phyloP scores from a whole-genome alignment of 257 asterid genomes.

The Linaria vulgaris region DNA sequence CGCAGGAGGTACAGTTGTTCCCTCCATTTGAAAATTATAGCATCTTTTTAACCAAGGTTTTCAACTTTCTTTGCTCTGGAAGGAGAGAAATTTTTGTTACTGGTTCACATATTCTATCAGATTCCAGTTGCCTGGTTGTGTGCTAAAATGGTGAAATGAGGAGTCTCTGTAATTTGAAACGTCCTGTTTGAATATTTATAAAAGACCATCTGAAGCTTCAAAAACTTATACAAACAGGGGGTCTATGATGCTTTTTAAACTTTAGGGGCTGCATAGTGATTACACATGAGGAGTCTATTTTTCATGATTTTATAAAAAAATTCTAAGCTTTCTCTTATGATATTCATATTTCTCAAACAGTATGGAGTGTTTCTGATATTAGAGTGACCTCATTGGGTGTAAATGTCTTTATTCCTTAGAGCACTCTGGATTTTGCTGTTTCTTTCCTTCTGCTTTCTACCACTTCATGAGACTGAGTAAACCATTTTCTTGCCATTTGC shows the following conservation, averaged over 20 bases:
- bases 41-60: not conserved
- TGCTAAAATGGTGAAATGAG: not conserved
- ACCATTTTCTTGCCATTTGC: not conserved
- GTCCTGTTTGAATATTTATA: too few species aligned
- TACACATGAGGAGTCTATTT: too few species aligned
- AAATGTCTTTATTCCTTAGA: too few species aligned
- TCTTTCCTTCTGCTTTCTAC: not conserved
- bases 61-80: not conserved
- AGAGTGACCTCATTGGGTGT: too few species aligned
- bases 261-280: too few species aligned
- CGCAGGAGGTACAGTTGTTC: conserved; percentile 57
- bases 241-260: too few species aligned
- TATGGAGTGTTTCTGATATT: too few species aligned
- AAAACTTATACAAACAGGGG: too few species aligned
- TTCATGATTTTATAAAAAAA: too few species aligned
- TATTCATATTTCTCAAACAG: too few species aligned
- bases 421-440: not conserved
- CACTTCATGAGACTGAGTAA: not conserved
- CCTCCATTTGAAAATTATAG: not conserved
- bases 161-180: not conserved
- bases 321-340: too few species aligned
- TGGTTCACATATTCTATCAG: not conserved
- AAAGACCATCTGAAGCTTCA: too few species aligned
- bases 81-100: not conserved
- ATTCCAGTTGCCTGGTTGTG: not conserved